phyloP scores from a whole-genome alignment of 2,329 filamentous ascomycete genomes.

The Iodosphaeria phyllophila region DNA sequence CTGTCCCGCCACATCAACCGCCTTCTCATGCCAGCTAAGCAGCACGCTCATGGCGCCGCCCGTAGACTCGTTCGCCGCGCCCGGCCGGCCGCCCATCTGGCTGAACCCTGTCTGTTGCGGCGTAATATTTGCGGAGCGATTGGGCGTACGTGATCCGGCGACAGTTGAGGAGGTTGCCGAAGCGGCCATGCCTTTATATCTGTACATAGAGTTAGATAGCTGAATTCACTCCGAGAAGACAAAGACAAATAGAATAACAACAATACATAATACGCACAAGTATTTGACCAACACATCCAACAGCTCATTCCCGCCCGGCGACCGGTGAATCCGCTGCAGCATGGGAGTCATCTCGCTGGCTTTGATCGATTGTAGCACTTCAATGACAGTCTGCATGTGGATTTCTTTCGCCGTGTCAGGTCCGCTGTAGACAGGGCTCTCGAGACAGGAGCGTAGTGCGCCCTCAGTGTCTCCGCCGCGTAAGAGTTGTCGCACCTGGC shows the following conservation, averaged over 20 bases:
- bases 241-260: neutral
- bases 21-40: constrained; percentile 96
- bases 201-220: constrained; percentile 14
- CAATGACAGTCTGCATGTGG: constrained; percentile 72
- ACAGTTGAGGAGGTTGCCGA: constrained; percentile 18
- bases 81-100: constrained; percentile 45
- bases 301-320: constrained; percentile 64
- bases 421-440: constrained; percentile 63
- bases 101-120: constrained; percentile 80
- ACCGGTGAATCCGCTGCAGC: constrained; percentile 60
- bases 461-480: constrained; percentile 76
- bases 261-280: constrained; percentile 38
- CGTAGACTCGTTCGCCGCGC: constrained; percentile 42
- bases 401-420: constrained; percentile 49
- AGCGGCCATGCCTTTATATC: constrained; percentile 76
- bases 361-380: constrained; percentile 91
- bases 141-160: constrained; percentile 20
- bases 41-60: constrained; percentile 90
- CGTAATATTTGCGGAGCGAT: constrained; percentile 35
- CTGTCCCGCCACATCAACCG: constrained; percentile 80
- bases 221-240: neutral
- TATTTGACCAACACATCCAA: constrained; percentile 97
- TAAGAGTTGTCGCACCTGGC: constrained; percentile 74
- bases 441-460: constrained; percentile 65
- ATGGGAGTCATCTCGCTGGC: constrained; percentile 89